These are phyloP conservation scores for Endotrypanum monterogeii DNA, from an alignment of 208 protist species.

Conservation along the genomic window DNA sequence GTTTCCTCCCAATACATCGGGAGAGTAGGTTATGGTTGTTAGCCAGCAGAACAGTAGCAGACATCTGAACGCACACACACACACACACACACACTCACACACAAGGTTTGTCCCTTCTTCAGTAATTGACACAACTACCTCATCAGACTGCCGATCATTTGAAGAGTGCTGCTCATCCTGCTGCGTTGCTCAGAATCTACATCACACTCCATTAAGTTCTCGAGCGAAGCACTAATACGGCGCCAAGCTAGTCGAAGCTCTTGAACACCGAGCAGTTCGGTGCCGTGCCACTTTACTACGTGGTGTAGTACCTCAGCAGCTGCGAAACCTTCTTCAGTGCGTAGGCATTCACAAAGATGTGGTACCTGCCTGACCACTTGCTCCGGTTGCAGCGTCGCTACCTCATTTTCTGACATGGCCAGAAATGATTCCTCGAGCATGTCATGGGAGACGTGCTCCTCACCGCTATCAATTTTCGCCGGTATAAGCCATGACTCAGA, in stretches of 20 bases:
- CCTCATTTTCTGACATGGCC: slow-evolving; percentile 7
- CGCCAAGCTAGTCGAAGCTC: slow-evolving; percentile 21
- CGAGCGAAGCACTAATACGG: slow-evolving; percentile 12
- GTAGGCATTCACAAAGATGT: slow-evolving; percentile 4
- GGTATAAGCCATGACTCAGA: slow-evolving; percentile 5
- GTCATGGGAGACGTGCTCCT: neutral
- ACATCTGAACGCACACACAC: neutral
- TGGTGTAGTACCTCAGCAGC: neutral
- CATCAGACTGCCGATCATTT: slow-evolving; percentile 1
- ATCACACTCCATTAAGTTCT: slow-evolving; percentile 12
- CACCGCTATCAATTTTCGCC: neutral
- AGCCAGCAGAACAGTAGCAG: neutral
- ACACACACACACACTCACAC: neutral
- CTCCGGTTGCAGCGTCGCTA: slow-evolving; percentile 2
- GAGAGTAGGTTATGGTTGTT: neutral
- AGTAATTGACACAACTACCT: neutral
- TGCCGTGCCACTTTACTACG: neutral
- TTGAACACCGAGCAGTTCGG: neutral
- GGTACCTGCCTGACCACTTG: neutral
- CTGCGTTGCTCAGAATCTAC: neutral
- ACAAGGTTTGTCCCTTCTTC: neutral
- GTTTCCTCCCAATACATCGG: neutral
- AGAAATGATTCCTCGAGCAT: neutral
- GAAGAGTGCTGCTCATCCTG: neutral
- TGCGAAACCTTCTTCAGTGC: neutral